Evolutionary conservation across 2,329 filamentous ascomycete genomes (phyloP), one percentile per base, ranked within the genome.

Genomic region (Penicillium sp.): DNA sequence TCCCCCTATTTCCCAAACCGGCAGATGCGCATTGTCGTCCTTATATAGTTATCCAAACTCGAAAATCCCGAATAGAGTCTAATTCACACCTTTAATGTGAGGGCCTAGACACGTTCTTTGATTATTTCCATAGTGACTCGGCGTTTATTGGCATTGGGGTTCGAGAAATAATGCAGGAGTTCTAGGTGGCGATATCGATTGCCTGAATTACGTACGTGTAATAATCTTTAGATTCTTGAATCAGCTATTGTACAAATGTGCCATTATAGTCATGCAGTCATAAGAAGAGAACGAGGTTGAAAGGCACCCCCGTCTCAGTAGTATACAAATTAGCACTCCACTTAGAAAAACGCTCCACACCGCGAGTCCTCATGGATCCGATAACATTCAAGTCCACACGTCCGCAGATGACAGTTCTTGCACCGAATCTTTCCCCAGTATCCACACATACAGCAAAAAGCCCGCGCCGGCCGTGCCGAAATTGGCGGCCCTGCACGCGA

Each of bases 381-480:
- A 57, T 76, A 78, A 60, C 76, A 79, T 44, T 74, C 75, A 50
- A 78, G 54, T 33, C 76, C 74, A 64, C 76, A 79, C 9, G 73
- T 75, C 55, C 76, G 62, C 46, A 73, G 67, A 48, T 73, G 74
- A 57, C 76, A 79, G 48, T 69, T 76, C 62, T 70, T 70, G 60
- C 76, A 79, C 57, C 72, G 70, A 27, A 78, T 71, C 58, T 75
- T 74, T 0, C 76, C 76, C 76, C 76, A 79, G 48, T 79, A 79
- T 10, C 76, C 76, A 57, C 76, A 79, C 54, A 79, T 73, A 44
- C 69, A 70, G 57, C 76, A 79, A 54, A 79, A 79, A 43, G 68
- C 58, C 28, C 76, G 65, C 36, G 64, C 63, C 9, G 75, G 66
- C 39, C 66, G 72, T 5, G 62, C 56, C 1, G 63, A 58, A 0